Conservation (phyloP, 2,329 filamentous ascomycete genomes). For the Aspergillus sp. region DNA sequence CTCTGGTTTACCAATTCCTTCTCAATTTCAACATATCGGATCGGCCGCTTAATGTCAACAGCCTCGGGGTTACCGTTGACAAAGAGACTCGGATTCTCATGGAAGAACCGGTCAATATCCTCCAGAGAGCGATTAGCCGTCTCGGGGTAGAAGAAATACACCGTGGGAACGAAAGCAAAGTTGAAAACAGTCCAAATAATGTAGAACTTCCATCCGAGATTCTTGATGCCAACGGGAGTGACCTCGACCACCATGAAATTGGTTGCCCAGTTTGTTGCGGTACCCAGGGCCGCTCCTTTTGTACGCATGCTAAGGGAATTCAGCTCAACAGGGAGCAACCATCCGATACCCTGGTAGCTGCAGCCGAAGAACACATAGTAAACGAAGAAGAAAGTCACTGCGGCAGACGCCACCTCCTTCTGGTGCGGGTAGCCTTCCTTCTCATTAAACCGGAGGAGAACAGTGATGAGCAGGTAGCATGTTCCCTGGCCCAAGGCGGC, state of each 20-base stretch:
- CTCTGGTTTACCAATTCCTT: conserved; percentile 1
- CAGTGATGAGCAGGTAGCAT: conserved; percentile 46
- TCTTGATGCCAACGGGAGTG: conserved; percentile 26
- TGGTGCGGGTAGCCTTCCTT: conserved; percentile 20
- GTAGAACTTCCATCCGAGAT: conserved; percentile 26
- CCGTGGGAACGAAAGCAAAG: conserved; percentile 20
- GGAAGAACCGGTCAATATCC: conserved; percentile 28
- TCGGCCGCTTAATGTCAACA: conserved; percentile 1
- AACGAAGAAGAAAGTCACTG: conserved; percentile 41
- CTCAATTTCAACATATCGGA: conserved; percentile 9
- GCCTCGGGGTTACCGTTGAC: conserved; percentile 7
- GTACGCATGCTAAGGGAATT: conserved; percentile 30
- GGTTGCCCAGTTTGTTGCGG: conserved; percentile 24
- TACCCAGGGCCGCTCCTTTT: conserved; percentile 25
- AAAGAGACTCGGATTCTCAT: conserved; percentile 9
- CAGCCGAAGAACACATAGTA: conserved; percentile 37
- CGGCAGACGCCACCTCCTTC: conserved; percentile 41
- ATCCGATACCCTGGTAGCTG: conserved; percentile 34
- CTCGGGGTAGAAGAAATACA: conserved; percentile 28
- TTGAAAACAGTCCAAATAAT: conserved; percentile 23
- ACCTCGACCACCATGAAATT: conserved; percentile 31
- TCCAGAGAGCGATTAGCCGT: conserved; percentile 24
- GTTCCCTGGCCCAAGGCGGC: conserved; percentile 43
- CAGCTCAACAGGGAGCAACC: conserved; percentile 31
- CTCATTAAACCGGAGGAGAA: conserved; percentile 27